phyloP scores from a whole-genome alignment of 148 eudicot genomes.

The Camellia lanceoleosa region DNA sequence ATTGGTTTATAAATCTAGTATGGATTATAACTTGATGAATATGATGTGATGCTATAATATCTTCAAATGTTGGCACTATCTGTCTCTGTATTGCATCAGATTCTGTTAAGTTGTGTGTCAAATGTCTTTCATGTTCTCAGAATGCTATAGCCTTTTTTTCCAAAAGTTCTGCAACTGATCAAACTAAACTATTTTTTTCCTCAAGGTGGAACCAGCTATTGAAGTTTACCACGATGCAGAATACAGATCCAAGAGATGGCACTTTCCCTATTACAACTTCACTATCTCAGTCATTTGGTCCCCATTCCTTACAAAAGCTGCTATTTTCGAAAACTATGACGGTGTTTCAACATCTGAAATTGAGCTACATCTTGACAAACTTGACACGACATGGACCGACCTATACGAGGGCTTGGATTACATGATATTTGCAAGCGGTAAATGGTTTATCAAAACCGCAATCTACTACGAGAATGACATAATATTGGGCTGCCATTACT shows the following conservation, averaged over 20 bases:
- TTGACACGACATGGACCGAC: constrained; percentile 43
- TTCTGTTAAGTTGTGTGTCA: neutral
- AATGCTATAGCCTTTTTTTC: neutral
- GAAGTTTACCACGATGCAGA: constrained; percentile 48
- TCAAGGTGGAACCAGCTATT: constrained; percentile 54
- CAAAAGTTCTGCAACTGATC: neutral
- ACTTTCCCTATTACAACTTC: constrained; percentile 44
- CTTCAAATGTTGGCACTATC: no score
- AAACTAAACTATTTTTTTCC: neutral
- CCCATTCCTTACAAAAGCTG: constrained; percentile 51
- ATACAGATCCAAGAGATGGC: constrained; percentile 48
- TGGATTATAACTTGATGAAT: no score
- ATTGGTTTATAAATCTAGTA: no score
- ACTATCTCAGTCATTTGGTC: constrained; percentile 48
- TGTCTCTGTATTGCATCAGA: neutral
- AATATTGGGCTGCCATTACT: constrained; percentile 48
- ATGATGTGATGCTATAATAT: no score
- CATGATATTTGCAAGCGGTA: constrained; percentile 39
- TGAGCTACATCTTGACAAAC: constrained; percentile 51
- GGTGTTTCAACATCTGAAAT: constrained; percentile 49
- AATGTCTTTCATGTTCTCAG: neutral
- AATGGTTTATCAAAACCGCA: no score
- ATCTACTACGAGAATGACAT: constrained; percentile 32
- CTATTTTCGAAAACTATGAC: constrained; percentile 46
- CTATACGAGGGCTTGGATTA: constrained; percentile 38